phyloP scores from a whole-genome alignment of 1,284 basidiomycete genomes.

The Pascua guehoae region DNA sequence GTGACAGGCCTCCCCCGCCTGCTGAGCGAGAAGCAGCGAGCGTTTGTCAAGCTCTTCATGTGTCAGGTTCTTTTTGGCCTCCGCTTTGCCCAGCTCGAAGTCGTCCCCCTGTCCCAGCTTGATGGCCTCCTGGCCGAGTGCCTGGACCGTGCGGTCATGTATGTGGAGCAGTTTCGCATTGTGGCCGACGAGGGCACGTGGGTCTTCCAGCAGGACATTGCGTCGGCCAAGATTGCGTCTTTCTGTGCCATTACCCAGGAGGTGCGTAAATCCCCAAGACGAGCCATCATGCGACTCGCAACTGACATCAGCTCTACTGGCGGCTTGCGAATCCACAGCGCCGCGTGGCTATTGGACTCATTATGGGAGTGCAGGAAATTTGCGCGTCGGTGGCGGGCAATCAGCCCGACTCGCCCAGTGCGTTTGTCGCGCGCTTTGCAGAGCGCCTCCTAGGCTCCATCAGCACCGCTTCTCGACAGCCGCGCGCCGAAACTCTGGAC shows the following conservation, averaged over 20 bases:
- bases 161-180: not conserved
- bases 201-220: slow-evolving; percentile 9
- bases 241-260: slow-evolving; percentile 1
- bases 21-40: not conserved
- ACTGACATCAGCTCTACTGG: slow-evolving; percentile 6
- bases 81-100: slow-evolving; percentile 1
- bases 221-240: slow-evolving; percentile 2
- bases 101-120: slow-evolving; percentile 1
- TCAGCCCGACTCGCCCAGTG: not conserved
- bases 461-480: not conserved
- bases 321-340: not conserved
- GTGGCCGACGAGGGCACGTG: slow-evolving; percentile 2
- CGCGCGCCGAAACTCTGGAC: not conserved
- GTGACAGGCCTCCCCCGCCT: not conserved
- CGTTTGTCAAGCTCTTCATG: not conserved
- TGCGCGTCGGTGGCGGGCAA: not conserved
- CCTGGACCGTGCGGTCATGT: slow-evolving; percentile 4
- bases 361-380: not conserved
- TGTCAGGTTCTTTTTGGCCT: slow-evolving; percentile 1
- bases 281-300: not conserved
- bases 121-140: slow-evolving; percentile 3
- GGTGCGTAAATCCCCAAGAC: not conserved
- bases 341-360: not conserved
- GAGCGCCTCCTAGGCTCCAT: slow-evolving; percentile 1
- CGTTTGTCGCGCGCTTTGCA: slow-evolving; percentile 6